Conservation (phyloP, 192 early-diverging fungal genomes). For the Tieghemiomyces parasiticus region DNA sequence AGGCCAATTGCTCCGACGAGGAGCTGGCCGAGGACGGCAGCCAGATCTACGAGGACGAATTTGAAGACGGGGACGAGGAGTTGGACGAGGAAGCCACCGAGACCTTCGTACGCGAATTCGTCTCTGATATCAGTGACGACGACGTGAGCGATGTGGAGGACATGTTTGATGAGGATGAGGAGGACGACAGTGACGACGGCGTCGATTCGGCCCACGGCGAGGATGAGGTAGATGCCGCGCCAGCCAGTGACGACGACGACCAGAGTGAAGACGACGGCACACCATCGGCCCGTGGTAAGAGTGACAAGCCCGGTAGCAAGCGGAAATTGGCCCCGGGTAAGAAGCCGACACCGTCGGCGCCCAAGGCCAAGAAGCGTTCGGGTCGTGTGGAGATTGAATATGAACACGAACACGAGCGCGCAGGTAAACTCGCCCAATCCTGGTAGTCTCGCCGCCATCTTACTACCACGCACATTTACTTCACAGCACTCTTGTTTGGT, state of each 20-base stretch:
- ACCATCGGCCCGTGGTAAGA: constrained; percentile 17
- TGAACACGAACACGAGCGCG: constrained; percentile 21
- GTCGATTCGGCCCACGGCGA: constrained; percentile 15
- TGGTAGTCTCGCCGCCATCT: too few species aligned
- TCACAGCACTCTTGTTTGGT: too few species aligned
- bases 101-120: background rate
- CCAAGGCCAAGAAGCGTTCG: constrained; percentile 22
- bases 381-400: constrained; percentile 41
- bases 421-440: too few species aligned
- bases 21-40: constrained; percentile 34
- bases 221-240: constrained; percentile 16
- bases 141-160: constrained; percentile 27
- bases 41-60: constrained; percentile 36
- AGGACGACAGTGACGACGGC: constrained; percentile 29
- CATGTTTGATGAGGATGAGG: constrained; percentile 35
- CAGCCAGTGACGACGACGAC: constrained; percentile 17
- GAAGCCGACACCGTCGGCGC: constrained; percentile 6
- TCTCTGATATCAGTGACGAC: constrained; percentile 21
- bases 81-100: constrained; percentile 35
- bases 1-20: constrained; percentile 54
- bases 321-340: constrained; percentile 3
- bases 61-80: constrained; percentile 30
- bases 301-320: constrained; percentile 16
- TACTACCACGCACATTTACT: too few species aligned
- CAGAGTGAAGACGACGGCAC: constrained; percentile 19